Evolutionary conservation across 495 filamentous ascomycete genomes (phyloP), one percentile per base, ranked within the genome.

Genomic region (Xylaria acuta): DNA sequence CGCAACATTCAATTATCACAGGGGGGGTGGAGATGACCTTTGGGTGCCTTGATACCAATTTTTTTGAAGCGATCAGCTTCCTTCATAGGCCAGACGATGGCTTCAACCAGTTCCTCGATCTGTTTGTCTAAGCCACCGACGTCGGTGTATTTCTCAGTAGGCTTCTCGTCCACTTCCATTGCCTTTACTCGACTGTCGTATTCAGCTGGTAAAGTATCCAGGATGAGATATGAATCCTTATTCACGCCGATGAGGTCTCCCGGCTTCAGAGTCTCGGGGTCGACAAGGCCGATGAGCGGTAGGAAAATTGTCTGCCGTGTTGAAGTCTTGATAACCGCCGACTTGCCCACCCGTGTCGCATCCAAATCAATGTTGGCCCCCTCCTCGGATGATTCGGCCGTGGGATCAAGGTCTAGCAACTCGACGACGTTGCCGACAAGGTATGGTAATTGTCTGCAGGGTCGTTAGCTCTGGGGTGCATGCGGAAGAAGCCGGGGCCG

Each of bases 111-210:
- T 84, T 99, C 96, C 80, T 97, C 97, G 79, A 99, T 99, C 86
- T 99, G 96, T 84, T 99, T 99, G 83, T 97, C 94, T 77, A 99
- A 84, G 43, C 96, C 96, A 81, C 96, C 96, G 27, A 99, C 97
- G 86, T 99, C 96, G 73, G 89, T 94, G 85, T 99, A 99, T 86
- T 98, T 97, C 85, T 99, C 96, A 45, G 94, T 97, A 25, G 96
- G 96, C 88, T 99, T 99, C 88, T 99, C 96, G 77, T 99, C 96
- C 47, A 99, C 96, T 86, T 99, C 96, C 96, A 99, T 99, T 40
- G 96, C 96, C 87, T 99, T 99, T 56, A 99, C 96, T 81, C 96
- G 90, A 85, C 94, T 98, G 80, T 99, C 96, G 80, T 99, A 99
- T 82, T 99, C 96, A n/a, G 96, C 96, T 8, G 96, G 96, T 76